phyloP scores from a whole-genome alignment of 2,329 filamentous ascomycete species.

The Fusarium dlaminii region DNA sequence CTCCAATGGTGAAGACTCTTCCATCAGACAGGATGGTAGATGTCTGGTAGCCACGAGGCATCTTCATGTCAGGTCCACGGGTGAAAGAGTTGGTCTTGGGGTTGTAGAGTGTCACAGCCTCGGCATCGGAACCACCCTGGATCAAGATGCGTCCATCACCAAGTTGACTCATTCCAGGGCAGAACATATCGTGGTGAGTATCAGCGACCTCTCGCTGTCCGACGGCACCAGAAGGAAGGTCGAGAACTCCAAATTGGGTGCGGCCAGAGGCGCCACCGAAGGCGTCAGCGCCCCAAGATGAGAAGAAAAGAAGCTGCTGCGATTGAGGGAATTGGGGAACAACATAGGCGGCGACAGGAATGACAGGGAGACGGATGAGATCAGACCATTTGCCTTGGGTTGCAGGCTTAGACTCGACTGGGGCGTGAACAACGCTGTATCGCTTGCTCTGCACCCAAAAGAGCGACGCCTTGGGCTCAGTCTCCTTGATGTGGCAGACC shows the following conservation, averaged over 20 bases:
- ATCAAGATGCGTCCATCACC: conserved; percentile 60
- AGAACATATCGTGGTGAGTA: conserved; percentile 65
- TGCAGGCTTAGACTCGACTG: background rate
- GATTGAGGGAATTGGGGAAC: conserved; percentile 25
- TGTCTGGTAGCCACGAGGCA: conserved; percentile 63
- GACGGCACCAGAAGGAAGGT: conserved; percentile 15
- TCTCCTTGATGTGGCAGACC: conserved; percentile 28
- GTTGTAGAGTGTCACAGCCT: conserved; percentile 59
- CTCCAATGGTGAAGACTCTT: conserved; percentile 66
- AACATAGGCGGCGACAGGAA: conserved; percentile 32
- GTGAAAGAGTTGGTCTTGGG: conserved; percentile 51
- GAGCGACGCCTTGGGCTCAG: conserved; percentile 17
- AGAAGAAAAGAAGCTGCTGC: conserved; percentile 28
- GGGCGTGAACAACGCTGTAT: conserved; percentile 21
- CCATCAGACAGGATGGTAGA: conserved; percentile 61
- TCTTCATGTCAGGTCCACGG: conserved; percentile 53
- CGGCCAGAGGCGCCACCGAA: conserved; percentile 29
- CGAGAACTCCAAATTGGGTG: conserved; percentile 23
- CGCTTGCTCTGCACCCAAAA: conserved; percentile 30
- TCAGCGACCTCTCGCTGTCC: conserved; percentile 45
- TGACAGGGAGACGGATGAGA: conserved; percentile 24
- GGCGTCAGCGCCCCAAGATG: conserved; percentile 24
- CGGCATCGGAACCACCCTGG: conserved; percentile 61
- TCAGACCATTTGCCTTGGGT: conserved; percentile 23
- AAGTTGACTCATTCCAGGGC: conserved; percentile 62